Evolutionary conservation across 768 basidiomycete species (phyloP).

Genomic region (Rhizopogon vinicolor): DNA sequence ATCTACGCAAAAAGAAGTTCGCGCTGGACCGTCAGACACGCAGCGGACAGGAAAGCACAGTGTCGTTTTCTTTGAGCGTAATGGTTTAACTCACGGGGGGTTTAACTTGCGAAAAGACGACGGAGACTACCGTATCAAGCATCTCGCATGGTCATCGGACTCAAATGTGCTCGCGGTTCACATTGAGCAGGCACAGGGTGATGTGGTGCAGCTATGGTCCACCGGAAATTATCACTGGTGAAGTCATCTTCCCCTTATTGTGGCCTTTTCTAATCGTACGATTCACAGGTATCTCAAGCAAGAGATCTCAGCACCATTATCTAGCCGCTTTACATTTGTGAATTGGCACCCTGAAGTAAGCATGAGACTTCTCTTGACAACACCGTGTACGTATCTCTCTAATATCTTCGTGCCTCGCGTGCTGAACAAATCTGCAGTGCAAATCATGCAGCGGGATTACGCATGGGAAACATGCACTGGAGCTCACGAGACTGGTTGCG

Average conservation of each 20-base stretch:
- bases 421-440: slow-evolving; percentile 28
- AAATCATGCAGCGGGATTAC: slow-evolving; percentile 57
- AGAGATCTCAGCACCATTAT: slow-evolving; percentile 55
- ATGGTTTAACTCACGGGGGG: slow-evolving; percentile 89
- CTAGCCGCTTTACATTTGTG: slow-evolving; percentile 64
- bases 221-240: slow-evolving; percentile 94
- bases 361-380: slow-evolving; percentile 60
- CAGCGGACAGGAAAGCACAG: slow-evolving; percentile 73
- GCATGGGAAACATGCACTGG: slow-evolving; percentile 79
- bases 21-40: slow-evolving; percentile 64
- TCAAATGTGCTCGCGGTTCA: slow-evolving; percentile 83
- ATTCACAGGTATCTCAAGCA: slow-evolving; percentile 84
- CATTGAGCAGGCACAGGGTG: slow-evolving; percentile 64
- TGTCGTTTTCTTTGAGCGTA: slow-evolving; percentile 92
- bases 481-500: slow-evolving; percentile 76
- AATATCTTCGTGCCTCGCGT: neutral
- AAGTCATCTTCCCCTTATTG: neutral
- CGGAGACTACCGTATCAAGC: slow-evolving; percentile 72
- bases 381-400: slow-evolving; percentile 46
- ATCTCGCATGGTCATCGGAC: slow-evolving; percentile 84
- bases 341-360: slow-evolving; percentile 87
- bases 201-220: slow-evolving; percentile 93
- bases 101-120: slow-evolving; percentile 55
- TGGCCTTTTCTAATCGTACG: neutral
- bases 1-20: slow-evolving; percentile 69